phyloP scores from a whole-genome alignment of 306 rosid species.

The Phaseolus lunatus region DNA sequence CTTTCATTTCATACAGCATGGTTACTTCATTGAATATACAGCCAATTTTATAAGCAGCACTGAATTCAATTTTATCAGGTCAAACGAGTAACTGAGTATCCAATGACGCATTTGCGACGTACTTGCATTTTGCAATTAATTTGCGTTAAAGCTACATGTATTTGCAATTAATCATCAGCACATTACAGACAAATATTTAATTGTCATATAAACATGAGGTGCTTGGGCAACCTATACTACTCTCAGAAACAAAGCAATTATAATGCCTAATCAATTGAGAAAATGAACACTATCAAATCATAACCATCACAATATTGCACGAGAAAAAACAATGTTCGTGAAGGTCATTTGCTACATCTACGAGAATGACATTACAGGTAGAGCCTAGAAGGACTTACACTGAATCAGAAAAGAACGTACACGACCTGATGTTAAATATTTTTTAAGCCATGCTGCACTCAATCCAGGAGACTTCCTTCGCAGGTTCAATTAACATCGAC shows the following conservation, averaged over 20 bases:
- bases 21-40: too few species aligned
- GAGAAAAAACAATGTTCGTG: conserved; percentile 44
- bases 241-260: conserved; percentile 35
- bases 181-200: conserved; percentile 40
- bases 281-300: conserved; percentile 30
- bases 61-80: neutral
- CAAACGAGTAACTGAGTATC: conserved; percentile 7
- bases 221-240: conserved; percentile 31
- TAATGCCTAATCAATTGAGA: conserved; percentile 42
- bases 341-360: conserved; percentile 53
- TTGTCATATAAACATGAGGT: conserved; percentile 42
- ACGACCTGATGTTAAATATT: conserved; percentile 45
- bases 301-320: conserved; percentile 50
- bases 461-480: conserved; percentile 50
- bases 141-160: conserved; percentile 25
- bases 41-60: conserved; percentile 29
- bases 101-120: conserved; percentile 9
- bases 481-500: conserved; percentile 54
- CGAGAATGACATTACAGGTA: conserved; percentile 43
- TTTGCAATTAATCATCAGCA: neutral
- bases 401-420: conserved; percentile 46
- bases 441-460: conserved; percentile 49
- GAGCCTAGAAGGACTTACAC: conserved; percentile 32
- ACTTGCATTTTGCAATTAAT: conserved; percentile 16
- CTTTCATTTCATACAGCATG: neutral